These are phyloP conservation scores for Gossypium trilobum DNA, from an alignment of 441 rosid species.

Conservation along the genomic window DNA sequence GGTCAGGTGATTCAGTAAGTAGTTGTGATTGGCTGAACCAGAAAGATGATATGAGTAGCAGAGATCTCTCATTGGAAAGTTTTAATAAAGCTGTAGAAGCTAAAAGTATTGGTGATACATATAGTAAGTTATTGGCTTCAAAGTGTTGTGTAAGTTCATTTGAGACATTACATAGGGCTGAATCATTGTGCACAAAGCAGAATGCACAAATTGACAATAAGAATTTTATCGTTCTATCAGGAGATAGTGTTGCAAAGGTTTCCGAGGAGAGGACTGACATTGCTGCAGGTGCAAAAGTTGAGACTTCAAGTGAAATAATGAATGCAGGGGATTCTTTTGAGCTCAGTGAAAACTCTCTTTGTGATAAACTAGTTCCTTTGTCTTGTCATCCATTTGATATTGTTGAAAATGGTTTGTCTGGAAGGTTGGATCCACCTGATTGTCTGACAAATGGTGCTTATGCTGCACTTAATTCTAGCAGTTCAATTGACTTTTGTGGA, in stretches of 20 bases:
- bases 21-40: conserved; percentile 1
- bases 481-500: conserved; percentile 26
- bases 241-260: conserved; percentile 17
- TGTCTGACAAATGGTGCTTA: conserved; percentile 21
- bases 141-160: conserved; percentile 14
- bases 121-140: conserved; percentile 14
- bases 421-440: conserved; percentile 25
- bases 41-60: conserved; percentile 16
- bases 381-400: conserved; percentile 17
- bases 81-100: conserved; percentile 13
- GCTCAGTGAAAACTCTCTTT: conserved; percentile 10
- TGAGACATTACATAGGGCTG: conserved; percentile 21
- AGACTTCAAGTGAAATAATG: conserved; percentile 17
- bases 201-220: conserved; percentile 21
- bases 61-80: conserved; percentile 23
- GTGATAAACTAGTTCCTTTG: conserved; percentile 13
- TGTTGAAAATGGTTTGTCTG: conserved; percentile 25
- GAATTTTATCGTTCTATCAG: conserved; percentile 17
- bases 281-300: conserved; percentile 30
- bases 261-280: conserved; percentile 27
- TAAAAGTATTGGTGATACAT: conserved; percentile 13
- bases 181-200: conserved; percentile 15
- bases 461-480: conserved; percentile 25
- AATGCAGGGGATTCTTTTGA: conserved; percentile 24
- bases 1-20: conserved; percentile 16